Conservation (phyloP, 1,139 yeast species). For the Scheffersomyces segobiensis region DNA sequence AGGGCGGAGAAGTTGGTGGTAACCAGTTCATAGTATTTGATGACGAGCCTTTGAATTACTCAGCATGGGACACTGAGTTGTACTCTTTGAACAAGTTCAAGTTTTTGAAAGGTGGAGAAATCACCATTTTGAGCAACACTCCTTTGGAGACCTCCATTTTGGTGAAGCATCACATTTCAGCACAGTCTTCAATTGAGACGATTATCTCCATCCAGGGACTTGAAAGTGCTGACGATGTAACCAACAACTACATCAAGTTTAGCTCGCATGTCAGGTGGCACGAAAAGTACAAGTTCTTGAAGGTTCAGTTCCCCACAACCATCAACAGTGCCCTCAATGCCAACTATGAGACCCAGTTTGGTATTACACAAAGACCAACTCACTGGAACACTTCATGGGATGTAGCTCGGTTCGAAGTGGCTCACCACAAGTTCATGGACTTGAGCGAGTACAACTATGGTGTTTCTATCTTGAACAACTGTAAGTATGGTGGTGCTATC, state of each 20-base stretch:
- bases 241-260: conserved; percentile 49
- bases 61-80: conserved; percentile 97
- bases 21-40: conserved; percentile 80
- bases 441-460: conserved; percentile 85
- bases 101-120: conserved; percentile 44
- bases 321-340: conserved; percentile 69
- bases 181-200: conserved; percentile 60
- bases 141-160: conserved; percentile 63
- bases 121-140: conserved; percentile 53
- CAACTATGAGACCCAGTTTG: conserved; percentile 90
- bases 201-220: conserved; percentile 70
- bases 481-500: conserved; percentile 88
- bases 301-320: conserved; percentile 92
- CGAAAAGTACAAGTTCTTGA: conserved; percentile 82
- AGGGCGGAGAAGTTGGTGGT: conserved; percentile 50
- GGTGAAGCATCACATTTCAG: conserved; percentile 60
- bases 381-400: conserved; percentile 96
- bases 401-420: conserved; percentile 92
- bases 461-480: conserved; percentile 80
- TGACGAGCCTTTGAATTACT: conserved; percentile 87
- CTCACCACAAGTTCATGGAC: conserved; percentile 93
- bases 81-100: conserved; percentile 72
- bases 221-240: conserved; percentile 25
- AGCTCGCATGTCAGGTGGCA: conserved; percentile 81
- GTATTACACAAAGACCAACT: conserved; percentile 86